phyloP scores from a whole-genome alignment of 345 rosid species.

The Eucalyptus decipiens region DNA sequence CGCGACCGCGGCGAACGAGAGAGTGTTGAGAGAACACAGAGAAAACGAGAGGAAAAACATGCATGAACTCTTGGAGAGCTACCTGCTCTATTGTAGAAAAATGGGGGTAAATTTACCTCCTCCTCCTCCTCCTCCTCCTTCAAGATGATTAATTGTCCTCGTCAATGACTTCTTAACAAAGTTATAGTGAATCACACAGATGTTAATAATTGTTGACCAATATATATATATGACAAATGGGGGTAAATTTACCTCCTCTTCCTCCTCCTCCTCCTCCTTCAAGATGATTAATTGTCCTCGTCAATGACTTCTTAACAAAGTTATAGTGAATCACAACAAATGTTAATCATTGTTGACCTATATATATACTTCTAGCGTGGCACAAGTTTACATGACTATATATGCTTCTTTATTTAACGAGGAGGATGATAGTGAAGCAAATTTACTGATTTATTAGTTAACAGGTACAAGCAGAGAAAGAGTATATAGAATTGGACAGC shows the following conservation, averaged over 20 bases:
- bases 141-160: background rate
- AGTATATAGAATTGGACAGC: background rate
- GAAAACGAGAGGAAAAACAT: background rate
- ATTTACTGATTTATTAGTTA: background rate
- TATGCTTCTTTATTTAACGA: background rate
- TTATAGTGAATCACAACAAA: background rate
- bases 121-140: background rate
- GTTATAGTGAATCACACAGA: background rate
- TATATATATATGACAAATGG: background rate
- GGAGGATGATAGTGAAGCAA: background rate
- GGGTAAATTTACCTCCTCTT: background rate
- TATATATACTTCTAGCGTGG: background rate
- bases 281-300: background rate
- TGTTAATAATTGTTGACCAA: background rate
- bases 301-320: background rate
- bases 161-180: background rate
- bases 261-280: background rate
- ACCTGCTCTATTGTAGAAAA: background rate
- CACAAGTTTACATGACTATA: background rate
- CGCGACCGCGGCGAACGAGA: background rate
- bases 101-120: background rate
- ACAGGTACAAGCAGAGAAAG: background rate
- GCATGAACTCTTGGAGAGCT: background rate
- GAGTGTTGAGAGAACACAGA: background rate
- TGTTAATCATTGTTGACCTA: background rate